phyloP scores from a whole-genome alignment of 352 stramenopile genomes.

The Phytopythium chamaehyphon region DNA sequence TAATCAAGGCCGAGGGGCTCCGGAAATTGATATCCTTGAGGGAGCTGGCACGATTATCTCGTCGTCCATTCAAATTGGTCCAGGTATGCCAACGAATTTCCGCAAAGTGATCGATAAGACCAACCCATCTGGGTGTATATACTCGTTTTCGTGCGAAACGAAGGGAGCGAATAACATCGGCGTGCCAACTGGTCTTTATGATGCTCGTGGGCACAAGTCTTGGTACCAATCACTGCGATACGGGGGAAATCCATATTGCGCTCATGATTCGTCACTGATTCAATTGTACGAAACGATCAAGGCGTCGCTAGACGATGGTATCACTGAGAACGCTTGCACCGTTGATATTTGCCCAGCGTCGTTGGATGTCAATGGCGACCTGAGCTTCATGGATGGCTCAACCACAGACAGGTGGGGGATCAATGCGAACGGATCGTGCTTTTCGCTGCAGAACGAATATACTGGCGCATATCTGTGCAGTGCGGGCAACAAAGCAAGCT shows the following conservation, averaged over 20 bases:
- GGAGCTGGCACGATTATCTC: constrained; percentile 76
- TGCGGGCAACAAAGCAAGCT: constrained; percentile 34
- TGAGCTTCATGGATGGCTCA: constrained; percentile 30
- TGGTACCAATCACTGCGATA: constrained; percentile 72
- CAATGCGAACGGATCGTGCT: constrained; percentile 61
- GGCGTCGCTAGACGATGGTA: constrained; percentile 25
- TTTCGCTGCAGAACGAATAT: constrained; percentile 54
- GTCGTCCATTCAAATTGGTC: constrained; percentile 86
- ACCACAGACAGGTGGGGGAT: constrained; percentile 39
- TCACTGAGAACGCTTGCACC: constrained; percentile 50
- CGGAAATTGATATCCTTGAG: constrained; percentile 96
- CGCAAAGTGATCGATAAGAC: constrained; percentile 22
- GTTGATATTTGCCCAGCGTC: constrained; percentile 36
- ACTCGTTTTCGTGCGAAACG: constrained; percentile 34
- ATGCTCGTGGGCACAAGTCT: constrained; percentile 44
- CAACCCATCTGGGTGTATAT: constrained; percentile 32
- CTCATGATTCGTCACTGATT: constrained; percentile 7
- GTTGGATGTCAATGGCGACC: constrained; percentile 46
- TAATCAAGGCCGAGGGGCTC: constrained; percentile 86
- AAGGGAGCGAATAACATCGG: constrained; percentile 36
- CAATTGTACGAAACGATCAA: constrained; percentile 40
- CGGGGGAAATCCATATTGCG: constrained; percentile 51
- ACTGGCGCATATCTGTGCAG: constrained; percentile 50
- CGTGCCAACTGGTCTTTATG: constrained; percentile 34
- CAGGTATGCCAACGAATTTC: constrained; percentile 56